Evolutionary conservation across 2,329 filamentous ascomycete genomes (phyloP), one percentile per base, ranked within the genome.

Genomic region (Blastomyces parvus): DNA sequence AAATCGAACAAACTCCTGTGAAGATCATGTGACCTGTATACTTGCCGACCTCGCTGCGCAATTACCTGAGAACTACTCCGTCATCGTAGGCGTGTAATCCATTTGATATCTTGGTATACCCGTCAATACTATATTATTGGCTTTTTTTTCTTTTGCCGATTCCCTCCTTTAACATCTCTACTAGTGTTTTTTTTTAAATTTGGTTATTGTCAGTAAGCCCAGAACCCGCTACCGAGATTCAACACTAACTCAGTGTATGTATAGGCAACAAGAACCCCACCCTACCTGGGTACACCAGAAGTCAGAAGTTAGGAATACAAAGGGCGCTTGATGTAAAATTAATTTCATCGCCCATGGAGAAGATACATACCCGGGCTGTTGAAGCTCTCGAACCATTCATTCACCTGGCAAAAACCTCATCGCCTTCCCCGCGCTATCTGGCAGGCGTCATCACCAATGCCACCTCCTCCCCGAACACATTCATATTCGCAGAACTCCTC

Each of bases 401-500:
- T 65, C 88, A 89, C 61, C 88, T 97, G 67, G 88, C 89, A 71
- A 94, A 92, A 74, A 89, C 91, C 13, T 90, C 74, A 59, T 72
- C 74, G 22, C 71, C 86, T 7, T 91, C 91, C 13, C 88, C 91
- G 50, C 88, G 89, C 69, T 90, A 91, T 64, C 88, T 92, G 52
- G 88, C 89, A 71, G 91, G 96, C 74, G 85, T 97, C 62, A 84
- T 97, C 74, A 86, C 83, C 55, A 90, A 91, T 77, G 94, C 92
- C 66, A 97, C 91, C 60, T 91, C 91, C n/a, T 87, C 87, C 63
- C 86, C 89, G 36, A 90, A 91, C 76, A 96, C 92, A 67, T 99
- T 88, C 76, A 84, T 97, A 77, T 99, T 99, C 79, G 86, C 89
- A 68, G 93, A 97, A 78, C 87, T 99, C n/a, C 86, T 99, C 46